Conservation (phyloP, 2,329 filamentous ascomycete species). For the Xylariaceae sp. region DNA sequence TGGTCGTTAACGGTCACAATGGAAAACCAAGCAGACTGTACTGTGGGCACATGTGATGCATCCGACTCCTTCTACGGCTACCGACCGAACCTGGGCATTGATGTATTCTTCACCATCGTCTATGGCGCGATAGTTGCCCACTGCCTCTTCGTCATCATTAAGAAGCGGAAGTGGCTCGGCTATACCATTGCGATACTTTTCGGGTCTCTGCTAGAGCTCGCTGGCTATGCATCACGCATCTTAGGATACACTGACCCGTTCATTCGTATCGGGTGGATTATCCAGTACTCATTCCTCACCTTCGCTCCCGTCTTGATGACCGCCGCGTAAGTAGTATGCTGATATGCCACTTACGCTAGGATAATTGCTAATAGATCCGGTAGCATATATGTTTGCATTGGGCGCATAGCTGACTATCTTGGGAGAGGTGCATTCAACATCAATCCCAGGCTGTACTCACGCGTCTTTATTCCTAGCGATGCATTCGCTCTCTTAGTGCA, state of each 20-base stretch:
- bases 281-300: conserved; percentile 24
- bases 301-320: conserved; percentile 26
- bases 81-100: conserved; percentile 26
- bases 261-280: conserved; percentile 16
- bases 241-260: conserved; percentile 23
- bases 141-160: conserved; percentile 9
- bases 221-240: conserved; percentile 15
- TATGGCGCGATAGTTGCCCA: conserved; percentile 10
- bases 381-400: conserved; percentile 27
- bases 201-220: conserved; percentile 20
- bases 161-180: conserved; percentile 14
- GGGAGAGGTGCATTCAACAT: conserved; percentile 28
- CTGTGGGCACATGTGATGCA: conserved; percentile 17
- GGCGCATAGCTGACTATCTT: conserved; percentile 26
- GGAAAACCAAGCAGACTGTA: conserved; percentile 8
- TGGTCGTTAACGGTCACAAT: background rate
- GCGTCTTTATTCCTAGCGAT: conserved; percentile 25
- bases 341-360: background rate
- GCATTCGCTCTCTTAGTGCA: conserved; percentile 22
- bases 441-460: conserved; percentile 20
- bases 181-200: conserved; percentile 23
- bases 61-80: conserved; percentile 26
- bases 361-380: background rate
- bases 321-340: conserved; percentile 20
- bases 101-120: conserved; percentile 25